These are phyloP conservation scores for Amauroascus niger DNA, from an alignment of 2,329 filamentous ascomycete species.

Conservation along the genomic window DNA sequence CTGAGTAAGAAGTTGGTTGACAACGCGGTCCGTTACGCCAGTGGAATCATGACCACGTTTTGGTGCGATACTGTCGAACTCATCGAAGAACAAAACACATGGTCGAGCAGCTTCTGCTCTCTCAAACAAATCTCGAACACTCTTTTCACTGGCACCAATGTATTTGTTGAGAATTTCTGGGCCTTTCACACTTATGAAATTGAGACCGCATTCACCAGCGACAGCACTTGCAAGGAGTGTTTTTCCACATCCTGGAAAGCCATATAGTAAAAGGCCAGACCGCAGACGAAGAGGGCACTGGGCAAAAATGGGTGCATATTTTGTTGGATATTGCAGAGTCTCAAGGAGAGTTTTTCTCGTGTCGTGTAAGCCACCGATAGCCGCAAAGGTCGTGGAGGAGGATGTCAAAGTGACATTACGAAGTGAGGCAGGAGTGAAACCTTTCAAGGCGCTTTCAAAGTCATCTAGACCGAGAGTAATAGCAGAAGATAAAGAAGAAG, in stretches of 20 bases:
- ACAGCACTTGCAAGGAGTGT: constrained; percentile 91
- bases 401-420: constrained; percentile 90
- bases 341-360: constrained; percentile 88
- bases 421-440: constrained; percentile 89
- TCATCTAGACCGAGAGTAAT: constrained; percentile 62
- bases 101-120: constrained; percentile 76
- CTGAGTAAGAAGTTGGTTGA: constrained; percentile 95
- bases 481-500: constrained; percentile 40
- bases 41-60: constrained; percentile 96
- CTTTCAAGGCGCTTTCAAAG: constrained; percentile 74
- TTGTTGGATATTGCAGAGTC: constrained; percentile 92
- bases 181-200: constrained; percentile 97
- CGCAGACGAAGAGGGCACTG: constrained; percentile 90
- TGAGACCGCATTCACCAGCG: constrained; percentile 93
- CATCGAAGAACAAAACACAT: constrained; percentile 95
- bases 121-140: constrained; percentile 88
- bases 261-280: constrained; percentile 85
- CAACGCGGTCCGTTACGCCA: constrained; percentile 95
- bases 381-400: constrained; percentile 83
- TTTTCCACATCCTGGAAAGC: constrained; percentile 92
- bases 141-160: constrained; percentile 95
- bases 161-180: constrained; percentile 99
- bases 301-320: constrained; percentile 94
- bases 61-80: constrained; percentile 95
- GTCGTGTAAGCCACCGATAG: constrained; percentile 77